Base-by-base conservation (phyloP, 192 early-diverging fungal genomes). In the Podila clonocystis region DNA sequence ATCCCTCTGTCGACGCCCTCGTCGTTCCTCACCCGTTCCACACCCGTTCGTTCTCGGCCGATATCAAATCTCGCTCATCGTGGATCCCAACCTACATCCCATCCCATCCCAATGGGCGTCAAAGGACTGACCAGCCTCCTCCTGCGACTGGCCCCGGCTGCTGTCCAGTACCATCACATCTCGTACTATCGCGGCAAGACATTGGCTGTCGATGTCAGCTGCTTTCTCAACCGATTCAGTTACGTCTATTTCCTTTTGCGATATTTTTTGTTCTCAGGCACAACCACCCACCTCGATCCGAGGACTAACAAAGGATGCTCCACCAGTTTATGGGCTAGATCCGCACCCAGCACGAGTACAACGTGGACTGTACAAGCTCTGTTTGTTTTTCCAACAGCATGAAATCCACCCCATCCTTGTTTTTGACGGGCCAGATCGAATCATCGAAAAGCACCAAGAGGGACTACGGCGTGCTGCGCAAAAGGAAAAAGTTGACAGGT, bases 331-430 rank as follows among this genome's bases (percentile, higher is more conserved):
- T 50, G 82, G 82, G 41, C 63, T 83, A 9, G 64, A 72, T 31
- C 68, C 82, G 24, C 82, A 85, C 55, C 75, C 82, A 1, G 52
- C 84, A 33, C 84, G 88, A 17, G 91, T 92, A 64, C 73, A 92
- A 20, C 73, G 82, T 17, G 91, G 92, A 13, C 89, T 94, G 45
- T 88, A 89, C 62, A 63, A 74, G n/a, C 64, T 94, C 50, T 85
- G 84, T 9, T 45, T 59, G 11, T 87, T 85, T 62, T 80, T 89
- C 55, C 76, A 84, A 19, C 36, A 83, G 19, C 38, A 89, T 52
- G 83, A 80, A 19, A 89, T 91, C 67, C 89, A 82, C 20, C 92
- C 92, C 0, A 77, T 94, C 28, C 90, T 93, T 82, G 83, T 94
- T 2, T 94, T 94, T 85, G 93, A 94, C 65, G 91, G 89, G 3